Conservation (phyloP, 768 basidiomycete species). For the Gloeophyllum trabeum region DNA sequence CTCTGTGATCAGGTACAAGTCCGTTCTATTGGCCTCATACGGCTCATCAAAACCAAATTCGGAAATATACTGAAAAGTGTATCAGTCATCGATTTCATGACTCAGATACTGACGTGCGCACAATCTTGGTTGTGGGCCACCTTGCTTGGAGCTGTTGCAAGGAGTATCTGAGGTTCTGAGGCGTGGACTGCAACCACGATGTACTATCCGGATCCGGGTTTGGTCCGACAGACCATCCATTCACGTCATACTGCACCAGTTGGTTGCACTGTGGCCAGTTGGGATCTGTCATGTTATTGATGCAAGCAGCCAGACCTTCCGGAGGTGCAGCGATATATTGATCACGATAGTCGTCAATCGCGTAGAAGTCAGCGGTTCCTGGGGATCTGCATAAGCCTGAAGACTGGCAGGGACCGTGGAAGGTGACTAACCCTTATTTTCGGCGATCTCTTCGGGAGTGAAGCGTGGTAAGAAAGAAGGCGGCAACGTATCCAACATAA, state of each 20-base stretch:
- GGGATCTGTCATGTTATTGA: slow-evolving; percentile 29
- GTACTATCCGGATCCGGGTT: slow-evolving; percentile 30
- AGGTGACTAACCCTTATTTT: too few species aligned
- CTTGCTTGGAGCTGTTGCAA: slow-evolving; percentile 24
- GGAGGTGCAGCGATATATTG: slow-evolving; percentile 29
- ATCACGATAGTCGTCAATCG: slow-evolving; percentile 35
- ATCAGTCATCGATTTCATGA: neutral
- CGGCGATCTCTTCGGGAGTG: too few species aligned
- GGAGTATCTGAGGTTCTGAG: slow-evolving; percentile 23
- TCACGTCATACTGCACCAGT: slow-evolving; percentile 27
- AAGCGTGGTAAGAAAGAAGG: slow-evolving; percentile 35
- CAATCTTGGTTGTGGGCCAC: slow-evolving; percentile 37
- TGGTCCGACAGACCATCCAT: slow-evolving; percentile 36
- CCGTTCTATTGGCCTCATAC: slow-evolving; percentile 30
- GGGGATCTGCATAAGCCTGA: too few species aligned
- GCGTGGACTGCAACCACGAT: slow-evolving; percentile 32
- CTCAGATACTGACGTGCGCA: too few species aligned
- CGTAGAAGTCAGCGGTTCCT: slow-evolving; percentile 41
- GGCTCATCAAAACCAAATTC: slow-evolving; percentile 45
- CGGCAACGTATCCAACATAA: slow-evolving; percentile 36
- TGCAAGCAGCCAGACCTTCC: slow-evolving; percentile 32
- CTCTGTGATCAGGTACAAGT: slow-evolving; percentile 33
- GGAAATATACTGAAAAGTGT: slow-evolving; percentile 31
- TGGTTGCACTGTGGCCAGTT: slow-evolving; percentile 41
- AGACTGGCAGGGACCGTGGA: too few species aligned